Evolutionary conservation across 768 basidiomycete genomes (phyloP).

Genomic region (Boletus reticulatus): DNA sequence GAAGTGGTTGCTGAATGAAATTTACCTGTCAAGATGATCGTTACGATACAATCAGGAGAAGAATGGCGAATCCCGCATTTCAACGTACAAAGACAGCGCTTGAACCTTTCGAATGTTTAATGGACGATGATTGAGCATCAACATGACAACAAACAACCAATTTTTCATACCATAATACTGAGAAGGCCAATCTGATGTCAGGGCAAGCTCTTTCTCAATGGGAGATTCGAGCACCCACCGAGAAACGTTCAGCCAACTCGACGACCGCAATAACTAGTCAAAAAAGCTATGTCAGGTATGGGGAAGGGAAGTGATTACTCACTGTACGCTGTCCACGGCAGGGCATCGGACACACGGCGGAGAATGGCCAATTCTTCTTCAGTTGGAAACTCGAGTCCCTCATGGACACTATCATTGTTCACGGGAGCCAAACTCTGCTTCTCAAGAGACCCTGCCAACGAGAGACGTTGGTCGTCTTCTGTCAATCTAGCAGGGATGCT

Average conservation of each 20-base stretch:
- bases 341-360: constrained; percentile 55
- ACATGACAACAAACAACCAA: constrained; percentile 3
- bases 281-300: not conserved
- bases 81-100: constrained; percentile 40
- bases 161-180: constrained; percentile 45
- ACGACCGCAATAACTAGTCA: constrained; percentile 60
- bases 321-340: constrained; percentile 57
- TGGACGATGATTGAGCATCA: not conserved
- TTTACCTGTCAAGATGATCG: constrained; percentile 47
- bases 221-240: constrained; percentile 36
- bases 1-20: constrained; percentile 72
- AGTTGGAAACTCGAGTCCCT: constrained; percentile 62
- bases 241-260: constrained; percentile 75
- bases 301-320: not conserved
- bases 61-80: not conserved
- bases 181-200: not conserved
- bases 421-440: constrained; percentile 20
- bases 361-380: constrained; percentile 58
- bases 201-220: not conserved
- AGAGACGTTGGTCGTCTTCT: constrained; percentile 9
- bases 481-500: constrained; percentile 9
- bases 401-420: constrained; percentile 37
- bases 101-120: constrained; percentile 28
- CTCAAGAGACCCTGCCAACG: constrained; percentile 11
- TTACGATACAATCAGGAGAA: too few relatives aligned